These are phyloP conservation scores for Eucalyptus leucophloia DNA, from an alignment of 345 rosid genomes.

Conservation along the genomic window DNA sequence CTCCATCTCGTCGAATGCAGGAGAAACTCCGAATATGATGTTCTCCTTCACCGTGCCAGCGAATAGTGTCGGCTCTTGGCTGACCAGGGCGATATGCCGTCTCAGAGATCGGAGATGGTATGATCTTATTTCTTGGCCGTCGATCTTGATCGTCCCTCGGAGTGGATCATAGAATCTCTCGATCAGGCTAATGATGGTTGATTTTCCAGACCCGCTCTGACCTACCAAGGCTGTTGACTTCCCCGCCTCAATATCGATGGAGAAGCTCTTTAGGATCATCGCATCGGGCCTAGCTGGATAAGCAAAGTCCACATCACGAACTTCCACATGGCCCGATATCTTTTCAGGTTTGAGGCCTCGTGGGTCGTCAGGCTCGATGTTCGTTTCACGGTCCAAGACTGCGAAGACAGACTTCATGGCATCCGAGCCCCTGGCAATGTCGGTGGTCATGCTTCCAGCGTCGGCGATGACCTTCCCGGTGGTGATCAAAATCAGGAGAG, in stretches of 20 bases:
- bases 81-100: slow-evolving; percentile 2
- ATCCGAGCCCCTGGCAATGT: not conserved
- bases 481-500: too few species aligned
- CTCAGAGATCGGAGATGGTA: not conserved
- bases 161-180: slow-evolving; percentile 5
- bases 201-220: slow-evolving; percentile 2
- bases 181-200: not conserved
- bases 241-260: not conserved
- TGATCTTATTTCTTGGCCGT: not conserved
- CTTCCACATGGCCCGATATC: not conserved
- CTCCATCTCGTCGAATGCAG: not conserved
- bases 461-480: not conserved
- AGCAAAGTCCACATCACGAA: not conserved
- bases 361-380: not conserved
- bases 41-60: slow-evolving; percentile 6
- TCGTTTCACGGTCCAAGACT: not conserved
- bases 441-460: not conserved
- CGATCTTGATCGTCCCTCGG: not conserved
- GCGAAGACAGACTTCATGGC: not conserved
- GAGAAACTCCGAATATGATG: not conserved
- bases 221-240: not conserved
- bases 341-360: not conserved
- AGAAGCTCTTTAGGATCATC: not conserved
- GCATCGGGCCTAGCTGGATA: not conserved
- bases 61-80: slow-evolving; percentile 12